Evolutionary conservation across 306 rosid genomes (phyloP), one percentile per base, ranked within the genome.

Genomic region (Gastrolobium villosum): DNA sequence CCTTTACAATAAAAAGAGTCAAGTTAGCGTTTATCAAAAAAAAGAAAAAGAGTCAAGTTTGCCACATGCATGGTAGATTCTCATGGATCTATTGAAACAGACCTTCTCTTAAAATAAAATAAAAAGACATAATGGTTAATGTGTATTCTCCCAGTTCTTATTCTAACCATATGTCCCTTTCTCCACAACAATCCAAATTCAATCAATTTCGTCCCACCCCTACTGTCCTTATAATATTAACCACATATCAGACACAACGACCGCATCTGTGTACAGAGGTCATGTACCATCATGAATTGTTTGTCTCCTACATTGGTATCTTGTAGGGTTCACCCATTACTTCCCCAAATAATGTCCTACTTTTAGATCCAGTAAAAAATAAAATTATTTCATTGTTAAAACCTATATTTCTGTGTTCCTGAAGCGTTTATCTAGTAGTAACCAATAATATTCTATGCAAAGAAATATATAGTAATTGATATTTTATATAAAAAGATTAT

Each of bases 61-160:
- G 26, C 26, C 26, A 20, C 26, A 20, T 20, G 78, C 78, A 74
- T n/a, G 44, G 78, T 59, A 59, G 78, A 74, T 74, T 74, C 69
- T 74, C 31, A 59, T 44, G 78, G 69, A 74, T 74, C 56, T 59
- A 32, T 32, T 59, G 78, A 74, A 74, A 56, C 36, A 75, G 71
- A 75, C 71, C 49, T 15, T 4, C 48, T 70, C 61, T 43, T 31
- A 1, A 8, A 4, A 28, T 9, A 20, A 41, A 65, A 39, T 9
- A 36, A 11, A 44, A 28, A 40, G 32, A 30, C 56, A 57, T 44
- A 70, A 44, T 32, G 1, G 5, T 74, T 7, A 2, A 37, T 60
- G 45, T 7, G 30, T 26, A n/a, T 57, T 73, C 68, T 57, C 68
- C 13, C 44, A 31, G 2, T 30, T 72, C 14, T 43, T 45, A 75